Evolutionary conservation across 1,284 basidiomycete genomes (phyloP).

Genomic region (Naganishia sp.): DNA sequence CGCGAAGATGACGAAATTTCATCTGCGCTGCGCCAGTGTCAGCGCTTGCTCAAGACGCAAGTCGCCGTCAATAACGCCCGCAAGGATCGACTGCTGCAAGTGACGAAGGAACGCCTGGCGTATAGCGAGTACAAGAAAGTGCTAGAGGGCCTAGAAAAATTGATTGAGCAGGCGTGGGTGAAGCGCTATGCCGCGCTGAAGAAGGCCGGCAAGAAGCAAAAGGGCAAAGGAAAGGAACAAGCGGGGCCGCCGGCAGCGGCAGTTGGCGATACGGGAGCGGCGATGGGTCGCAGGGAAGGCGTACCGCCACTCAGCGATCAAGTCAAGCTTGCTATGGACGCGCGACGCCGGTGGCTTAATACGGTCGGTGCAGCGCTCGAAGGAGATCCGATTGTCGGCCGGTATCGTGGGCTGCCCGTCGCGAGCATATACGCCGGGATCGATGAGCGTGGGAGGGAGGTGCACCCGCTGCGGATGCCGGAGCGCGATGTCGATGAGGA

Average conservation of each 20-base stretch:
- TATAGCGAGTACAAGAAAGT: constrained; percentile 83
- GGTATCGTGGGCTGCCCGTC: constrained; percentile 71
- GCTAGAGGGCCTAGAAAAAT: constrained; percentile 78
- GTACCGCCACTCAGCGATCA: constrained; percentile 66
- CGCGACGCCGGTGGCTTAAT: constrained; percentile 71
- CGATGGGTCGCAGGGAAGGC: constrained; percentile 59
- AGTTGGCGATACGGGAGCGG: constrained; percentile 44
- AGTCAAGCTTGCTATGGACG: constrained; percentile 68
- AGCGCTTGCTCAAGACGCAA: constrained; percentile 75
- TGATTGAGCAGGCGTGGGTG: constrained; percentile 61
- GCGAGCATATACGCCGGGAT: constrained; percentile 72
- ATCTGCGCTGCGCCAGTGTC: constrained; percentile 81
- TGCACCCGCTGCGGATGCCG: constrained; percentile 57
- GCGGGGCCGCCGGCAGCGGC: constrained; percentile 15
- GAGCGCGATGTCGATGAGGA: constrained; percentile 50
- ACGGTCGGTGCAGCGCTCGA: constrained; percentile 68
- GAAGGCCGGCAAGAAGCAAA: constrained; percentile 71
- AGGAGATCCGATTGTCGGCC: constrained; percentile 62
- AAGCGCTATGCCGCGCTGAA: constrained; percentile 57
- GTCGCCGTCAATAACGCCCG: constrained; percentile 79
- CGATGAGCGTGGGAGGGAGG: constrained; percentile 40
- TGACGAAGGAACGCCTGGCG: constrained; percentile 83
- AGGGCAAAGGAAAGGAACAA: constrained; percentile 59
- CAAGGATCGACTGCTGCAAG: constrained; percentile 68
- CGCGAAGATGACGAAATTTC: constrained; percentile 91